Evolutionary conservation across 164 flowering plant species (phyloP).

Genomic region (Stephania cephalantha): DNA sequence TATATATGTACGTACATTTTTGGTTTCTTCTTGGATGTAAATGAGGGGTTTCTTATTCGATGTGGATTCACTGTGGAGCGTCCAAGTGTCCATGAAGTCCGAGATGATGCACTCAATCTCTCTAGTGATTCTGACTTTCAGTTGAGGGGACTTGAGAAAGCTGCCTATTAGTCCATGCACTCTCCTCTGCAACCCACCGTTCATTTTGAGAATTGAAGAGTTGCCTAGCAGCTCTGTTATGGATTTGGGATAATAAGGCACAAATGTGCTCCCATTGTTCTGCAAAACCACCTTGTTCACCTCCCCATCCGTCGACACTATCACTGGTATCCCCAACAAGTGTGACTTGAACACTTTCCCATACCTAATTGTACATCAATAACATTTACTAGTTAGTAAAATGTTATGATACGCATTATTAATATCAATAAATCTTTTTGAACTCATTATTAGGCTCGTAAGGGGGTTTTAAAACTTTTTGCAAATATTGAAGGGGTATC

Average conservation of each 20-base stretch:
- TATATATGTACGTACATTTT: slow-evolving; percentile 36
- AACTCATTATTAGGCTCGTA: no score
- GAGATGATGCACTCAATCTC: slow-evolving; percentile 42
- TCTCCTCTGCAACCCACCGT: slow-evolving; percentile 61
- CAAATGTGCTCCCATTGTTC: slow-evolving; percentile 61
- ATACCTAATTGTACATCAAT: slow-evolving; percentile 36
- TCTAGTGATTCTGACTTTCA: slow-evolving; percentile 56
- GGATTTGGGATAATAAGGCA: slow-evolving; percentile 83
- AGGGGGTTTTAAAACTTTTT: no score
- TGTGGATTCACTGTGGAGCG: neutral
- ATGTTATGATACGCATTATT: no score
- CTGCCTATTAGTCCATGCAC: slow-evolving; percentile 67
- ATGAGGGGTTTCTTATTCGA: slow-evolving; percentile 16
- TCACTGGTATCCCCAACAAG: slow-evolving; percentile 66
- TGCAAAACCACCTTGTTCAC: slow-evolving; percentile 79
- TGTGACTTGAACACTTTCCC: slow-evolving; percentile 90
- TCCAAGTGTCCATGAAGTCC: slow-evolving; percentile 53
- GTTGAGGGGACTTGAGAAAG: slow-evolving; percentile 65
- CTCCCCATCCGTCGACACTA: slow-evolving; percentile 84
- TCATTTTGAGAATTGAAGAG: slow-evolving; percentile 63
- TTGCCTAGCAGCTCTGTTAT: slow-evolving; percentile 58
- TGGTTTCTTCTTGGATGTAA: slow-evolving; percentile 67
- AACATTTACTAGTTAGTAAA: neutral
- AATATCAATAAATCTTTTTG: no score
- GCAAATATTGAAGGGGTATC: no score